Conservation (phyloP, 192 early-diverging fungal genomes). For the Chytriomyces confervae region DNA sequence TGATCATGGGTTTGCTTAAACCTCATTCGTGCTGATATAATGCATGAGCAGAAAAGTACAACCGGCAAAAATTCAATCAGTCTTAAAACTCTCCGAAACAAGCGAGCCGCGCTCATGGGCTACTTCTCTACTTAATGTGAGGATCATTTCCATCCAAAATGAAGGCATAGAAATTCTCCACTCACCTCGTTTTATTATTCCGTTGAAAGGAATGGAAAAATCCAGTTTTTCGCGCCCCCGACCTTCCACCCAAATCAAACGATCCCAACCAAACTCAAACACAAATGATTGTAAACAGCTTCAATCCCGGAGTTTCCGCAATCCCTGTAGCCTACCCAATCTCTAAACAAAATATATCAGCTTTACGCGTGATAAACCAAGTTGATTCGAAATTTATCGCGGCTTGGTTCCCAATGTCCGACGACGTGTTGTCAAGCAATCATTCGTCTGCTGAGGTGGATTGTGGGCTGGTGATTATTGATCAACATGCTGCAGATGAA, state of each 20-base stretch:
- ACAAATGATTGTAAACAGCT: background rate
- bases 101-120: too few species aligned
- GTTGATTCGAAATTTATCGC: constrained; percentile 73
- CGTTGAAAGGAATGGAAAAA: constrained; percentile 42
- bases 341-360: constrained; percentile 1
- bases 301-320: background rate
- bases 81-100: too few species aligned
- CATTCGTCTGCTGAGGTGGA: background rate
- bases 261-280: constrained; percentile 3
- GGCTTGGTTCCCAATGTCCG: constrained; percentile 28
- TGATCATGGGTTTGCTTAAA: too few species aligned
- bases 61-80: too few species aligned
- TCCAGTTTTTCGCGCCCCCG: constrained; percentile 44
- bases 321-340: background rate
- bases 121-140: too few species aligned
- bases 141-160: too few species aligned
- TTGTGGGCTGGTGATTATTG: constrained; percentile 59
- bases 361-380: constrained; percentile 62
- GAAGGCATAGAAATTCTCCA: too few species aligned
- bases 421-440: background rate
- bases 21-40: too few species aligned
- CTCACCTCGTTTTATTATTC: too few species aligned
- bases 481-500: constrained; percentile 85
- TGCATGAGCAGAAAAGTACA: too few species aligned
- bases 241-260: constrained; percentile 18